Evolutionary conservation across 2,329 filamentous ascomycete species (phyloP), one percentile per base, ranked within the genome.

Genomic region (Calonectria hongkongensis): DNA sequence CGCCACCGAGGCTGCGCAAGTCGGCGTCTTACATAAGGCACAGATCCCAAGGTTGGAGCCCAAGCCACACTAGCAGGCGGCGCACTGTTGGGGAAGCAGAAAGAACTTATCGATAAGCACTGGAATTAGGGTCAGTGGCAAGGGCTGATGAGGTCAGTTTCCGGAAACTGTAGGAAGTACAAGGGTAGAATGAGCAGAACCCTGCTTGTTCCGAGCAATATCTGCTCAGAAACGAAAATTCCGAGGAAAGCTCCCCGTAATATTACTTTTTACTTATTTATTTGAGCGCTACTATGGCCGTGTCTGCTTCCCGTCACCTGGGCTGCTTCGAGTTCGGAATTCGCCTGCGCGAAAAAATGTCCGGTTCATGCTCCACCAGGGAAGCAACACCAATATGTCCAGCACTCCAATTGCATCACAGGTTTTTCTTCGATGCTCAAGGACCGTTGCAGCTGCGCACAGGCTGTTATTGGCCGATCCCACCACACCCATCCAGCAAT

Each of bases 81-180:
- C 47, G 41, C 56, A 63, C 50, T 39, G 27, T 33, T 62, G 64
- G 69, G 45, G 25, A 28, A 68, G 62, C 48, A 28, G n/a, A 28
- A 68, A 66, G 51, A 28, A 30, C 74, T 81, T 81, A 81, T 81
- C 80, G 80, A 81, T 81, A 79, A 78, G 63, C 15, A 10, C 30
- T 45, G 62, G 48, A 43, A 66, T 56, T 56, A 25, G 62, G 13
- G 21, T 21, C 15, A n/a, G 21, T 67, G 10, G 39, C 39, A 21
- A 56, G 30, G 41, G 28, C 28, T 33, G 33, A 30, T 47, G 45
- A 41, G 43, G 21, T 50, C 51, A 63, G 63, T 18, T 39, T 47
- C 48, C 62, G 51, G 39, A 45, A 63, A 28, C 50, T 47, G 70
- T 45, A 65, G 47, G 63, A 56, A 66, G 48, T 18, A 25, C 25